phyloP scores from a whole-genome alignment of 2,329 filamentous ascomycete genomes.

The Exophiala bonariae region DNA sequence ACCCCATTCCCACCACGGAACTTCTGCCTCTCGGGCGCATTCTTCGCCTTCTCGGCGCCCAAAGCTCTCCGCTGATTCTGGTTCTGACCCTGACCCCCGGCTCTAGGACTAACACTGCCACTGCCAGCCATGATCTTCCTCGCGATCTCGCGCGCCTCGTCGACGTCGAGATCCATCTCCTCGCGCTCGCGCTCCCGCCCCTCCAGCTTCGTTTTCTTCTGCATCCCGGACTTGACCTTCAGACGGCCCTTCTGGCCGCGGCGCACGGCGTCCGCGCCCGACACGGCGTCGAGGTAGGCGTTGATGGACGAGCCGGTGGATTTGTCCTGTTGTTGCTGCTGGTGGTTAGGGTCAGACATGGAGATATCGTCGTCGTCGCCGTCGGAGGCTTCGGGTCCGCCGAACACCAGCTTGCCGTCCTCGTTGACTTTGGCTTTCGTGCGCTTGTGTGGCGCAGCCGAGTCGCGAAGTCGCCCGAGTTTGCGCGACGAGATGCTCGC shows the following conservation, averaged over 20 bases:
- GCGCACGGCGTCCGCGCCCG: conserved; percentile 58
- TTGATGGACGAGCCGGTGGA: conserved; percentile 45
- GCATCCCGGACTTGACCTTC: conserved; percentile 55
- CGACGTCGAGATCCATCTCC: conserved; percentile 48
- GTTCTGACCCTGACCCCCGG: conserved; percentile 3
- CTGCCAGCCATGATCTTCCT: conserved; percentile 23
- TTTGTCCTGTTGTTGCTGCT: conserved; percentile 5
- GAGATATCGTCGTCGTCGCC: conserved; percentile 44
- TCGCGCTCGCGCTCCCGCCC: conserved; percentile 32
- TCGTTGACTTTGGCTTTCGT: conserved; percentile 43
- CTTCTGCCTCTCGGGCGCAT: conserved; percentile 10
- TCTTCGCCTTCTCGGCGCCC: conserved; percentile 25
- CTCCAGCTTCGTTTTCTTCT: conserved; percentile 35
- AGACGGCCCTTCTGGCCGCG: conserved; percentile 61
- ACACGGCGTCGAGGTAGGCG: conserved; percentile 62
- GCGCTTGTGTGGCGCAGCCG: conserved; percentile 38
- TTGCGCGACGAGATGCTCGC: conserved; percentile 72
- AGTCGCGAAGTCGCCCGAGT: conserved; percentile 37
- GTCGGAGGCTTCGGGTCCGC: conserved; percentile 33
- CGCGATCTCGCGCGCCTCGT: conserved; percentile 42
- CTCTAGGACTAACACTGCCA: conserved; percentile 11
- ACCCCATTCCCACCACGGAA: conserved; percentile 21
- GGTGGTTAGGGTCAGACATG: conserved; percentile 37
- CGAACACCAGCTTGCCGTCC: conserved; percentile 47
- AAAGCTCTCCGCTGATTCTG: conserved; percentile 23